These are phyloP conservation scores for Xylaria palmicola DNA, from an alignment of 495 filamentous ascomycete species.

Conservation along the genomic window DNA sequence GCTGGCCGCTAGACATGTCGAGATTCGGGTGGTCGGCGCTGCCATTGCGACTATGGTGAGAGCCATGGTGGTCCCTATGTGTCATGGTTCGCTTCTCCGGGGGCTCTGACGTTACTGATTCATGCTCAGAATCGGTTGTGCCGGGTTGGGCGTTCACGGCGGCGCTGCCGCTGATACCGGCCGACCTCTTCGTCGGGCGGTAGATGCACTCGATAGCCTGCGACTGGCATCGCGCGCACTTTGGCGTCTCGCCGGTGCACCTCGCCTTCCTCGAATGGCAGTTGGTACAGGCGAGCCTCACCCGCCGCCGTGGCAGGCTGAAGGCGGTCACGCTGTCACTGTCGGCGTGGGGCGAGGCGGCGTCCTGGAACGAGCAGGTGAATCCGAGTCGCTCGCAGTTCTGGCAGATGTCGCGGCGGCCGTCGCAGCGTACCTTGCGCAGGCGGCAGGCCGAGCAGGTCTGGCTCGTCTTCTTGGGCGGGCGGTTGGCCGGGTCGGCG, in stretches of 20 bases:
- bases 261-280: conserved; percentile 50
- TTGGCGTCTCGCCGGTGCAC: conserved; percentile 48
- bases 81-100: conserved; percentile 32
- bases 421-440: conserved; percentile 53
- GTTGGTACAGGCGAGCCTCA: conserved; percentile 47
- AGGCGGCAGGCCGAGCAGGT: conserved; percentile 50
- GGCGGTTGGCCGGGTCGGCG: conserved; percentile 32
- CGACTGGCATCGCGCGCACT: conserved; percentile 45
- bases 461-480: conserved; percentile 36
- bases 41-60: conserved; percentile 22
- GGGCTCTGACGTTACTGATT: conserved; percentile 33
- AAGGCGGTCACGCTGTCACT: conserved; percentile 31
- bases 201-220: conserved; percentile 52
- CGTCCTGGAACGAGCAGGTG: conserved; percentile 48
- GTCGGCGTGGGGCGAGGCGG: conserved; percentile 29
- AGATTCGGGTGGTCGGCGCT: conserved; percentile 19
- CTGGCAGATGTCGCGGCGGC: conserved; percentile 42
- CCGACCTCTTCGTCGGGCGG: conserved; percentile 45
- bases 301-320: conserved; percentile 46
- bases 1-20: conserved; percentile 16
- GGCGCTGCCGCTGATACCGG: conserved; percentile 16
- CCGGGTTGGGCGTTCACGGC: conserved; percentile 22
- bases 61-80: conserved; percentile 29
- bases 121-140: conserved; percentile 30
- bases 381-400: conserved; percentile 53